These are phyloP conservation scores for Arthrocladium fulminans DNA, from an alignment of 2,329 filamentous ascomycete species.

Conservation along the genomic window DNA sequence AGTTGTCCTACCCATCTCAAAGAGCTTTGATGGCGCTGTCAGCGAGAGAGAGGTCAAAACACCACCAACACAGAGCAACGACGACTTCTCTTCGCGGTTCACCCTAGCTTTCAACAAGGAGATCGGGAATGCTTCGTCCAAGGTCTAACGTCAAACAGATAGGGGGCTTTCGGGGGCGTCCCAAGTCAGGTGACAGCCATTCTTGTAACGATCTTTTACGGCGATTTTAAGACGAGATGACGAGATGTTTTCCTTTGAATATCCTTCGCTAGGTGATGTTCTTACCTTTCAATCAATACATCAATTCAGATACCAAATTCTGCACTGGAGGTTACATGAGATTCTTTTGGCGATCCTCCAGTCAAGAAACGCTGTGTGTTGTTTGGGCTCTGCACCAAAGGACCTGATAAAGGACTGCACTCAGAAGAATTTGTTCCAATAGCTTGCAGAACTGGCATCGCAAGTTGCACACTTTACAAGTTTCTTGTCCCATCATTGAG, in stretches of 20 bases:
- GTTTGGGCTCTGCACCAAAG: too few species aligned
- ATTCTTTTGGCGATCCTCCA: too few species aligned
- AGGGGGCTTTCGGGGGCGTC: background rate
- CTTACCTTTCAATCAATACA: too few species aligned
- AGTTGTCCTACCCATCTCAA: slow-evolving; percentile 1
- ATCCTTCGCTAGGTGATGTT: background rate
- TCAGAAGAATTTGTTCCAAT: too few species aligned
- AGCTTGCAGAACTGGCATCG: too few species aligned
- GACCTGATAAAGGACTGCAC: too few species aligned
- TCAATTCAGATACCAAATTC: too few species aligned
- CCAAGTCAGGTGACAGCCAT: background rate
- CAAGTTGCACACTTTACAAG: too few species aligned
- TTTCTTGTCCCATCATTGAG: too few species aligned
- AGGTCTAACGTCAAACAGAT: background rate
- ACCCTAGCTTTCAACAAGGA: slow-evolving; percentile 2
- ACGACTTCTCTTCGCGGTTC: background rate
- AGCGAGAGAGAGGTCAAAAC: background rate
- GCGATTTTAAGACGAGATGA: background rate
- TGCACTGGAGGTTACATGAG: too few species aligned
- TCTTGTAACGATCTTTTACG: background rate
- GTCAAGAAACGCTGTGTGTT: too few species aligned
- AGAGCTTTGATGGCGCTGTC: slow-evolving; percentile 5
- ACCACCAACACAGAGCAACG: background rate
- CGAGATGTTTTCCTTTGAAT: background rate
- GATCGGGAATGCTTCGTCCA: background rate